Conservation (phyloP, 306 rosid genomes). For the Cucumis hystrix region DNA sequence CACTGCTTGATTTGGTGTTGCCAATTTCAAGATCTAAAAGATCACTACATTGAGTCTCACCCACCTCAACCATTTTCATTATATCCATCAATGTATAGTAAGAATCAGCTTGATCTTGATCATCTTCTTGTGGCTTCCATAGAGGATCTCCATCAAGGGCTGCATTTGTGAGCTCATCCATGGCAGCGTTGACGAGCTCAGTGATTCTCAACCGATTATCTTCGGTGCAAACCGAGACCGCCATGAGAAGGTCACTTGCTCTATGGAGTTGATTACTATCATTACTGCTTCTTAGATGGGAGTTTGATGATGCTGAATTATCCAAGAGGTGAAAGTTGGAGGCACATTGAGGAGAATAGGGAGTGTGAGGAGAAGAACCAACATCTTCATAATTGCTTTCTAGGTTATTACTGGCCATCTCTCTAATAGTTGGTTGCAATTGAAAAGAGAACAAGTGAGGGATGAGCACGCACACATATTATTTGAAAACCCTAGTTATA, state of each 20-base stretch:
- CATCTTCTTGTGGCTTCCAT: slow-evolving; percentile 17
- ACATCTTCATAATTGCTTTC: not conserved
- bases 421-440: not conserved
- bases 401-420: not conserved
- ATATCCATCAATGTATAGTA: slow-evolving; percentile 16
- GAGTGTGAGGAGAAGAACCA: slow-evolving; percentile 4
- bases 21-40: slow-evolving; percentile 14
- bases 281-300: slow-evolving; percentile 8
- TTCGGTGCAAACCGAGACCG: slow-evolving; percentile 30
- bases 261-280: not conserved
- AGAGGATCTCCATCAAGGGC: slow-evolving; percentile 18
- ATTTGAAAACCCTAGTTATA: too few relatives aligned
- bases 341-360: not conserved
- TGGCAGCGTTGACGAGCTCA: slow-evolving; percentile 48
- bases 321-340: slow-evolving; percentile 1
- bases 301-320: not conserved
- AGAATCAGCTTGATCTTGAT: slow-evolving; percentile 6
- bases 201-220: slow-evolving; percentile 31
- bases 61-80: slow-evolving; percentile 31
- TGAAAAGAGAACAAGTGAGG: not conserved
- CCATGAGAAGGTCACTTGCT: slow-evolving; percentile 40
- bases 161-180: slow-evolving; percentile 48
- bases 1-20: not conserved
- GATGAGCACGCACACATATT: not conserved
- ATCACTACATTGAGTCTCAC: slow-evolving; percentile 11